Conservation (phyloP, 2,329 filamentous ascomycete species). For the Botrytis byssoidea region DNA sequence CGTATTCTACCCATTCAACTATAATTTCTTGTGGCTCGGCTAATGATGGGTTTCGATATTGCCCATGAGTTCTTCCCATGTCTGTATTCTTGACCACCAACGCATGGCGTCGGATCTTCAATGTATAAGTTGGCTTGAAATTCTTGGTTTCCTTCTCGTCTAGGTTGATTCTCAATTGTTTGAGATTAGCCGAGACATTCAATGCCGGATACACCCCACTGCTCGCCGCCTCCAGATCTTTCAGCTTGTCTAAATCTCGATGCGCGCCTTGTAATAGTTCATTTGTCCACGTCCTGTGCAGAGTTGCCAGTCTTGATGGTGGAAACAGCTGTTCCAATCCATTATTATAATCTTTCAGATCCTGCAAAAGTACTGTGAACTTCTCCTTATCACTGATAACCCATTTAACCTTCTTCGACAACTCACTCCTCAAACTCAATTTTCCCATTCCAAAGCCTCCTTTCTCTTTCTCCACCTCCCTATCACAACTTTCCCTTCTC, state of each 20-base stretch:
- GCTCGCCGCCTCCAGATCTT: constrained; percentile 45
- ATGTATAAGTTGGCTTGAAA: constrained; percentile 46
- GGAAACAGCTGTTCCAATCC: constrained; percentile 50
- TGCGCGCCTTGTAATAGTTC: constrained; percentile 48
- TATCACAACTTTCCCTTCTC: constrained; percentile 13
- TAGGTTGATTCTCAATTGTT: constrained; percentile 49
- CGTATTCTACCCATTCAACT: constrained; percentile 49
- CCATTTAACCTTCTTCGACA: constrained; percentile 44
- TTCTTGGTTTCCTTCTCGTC: constrained; percentile 43
- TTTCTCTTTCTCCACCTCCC: constrained; percentile 9
- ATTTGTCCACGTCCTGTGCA: constrained; percentile 48
- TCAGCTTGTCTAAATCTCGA: constrained; percentile 44
- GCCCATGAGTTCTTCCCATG: constrained; percentile 37
- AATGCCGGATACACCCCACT: constrained; percentile 46
- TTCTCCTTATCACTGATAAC: constrained; percentile 50
- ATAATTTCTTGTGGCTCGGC: constrained; percentile 38
- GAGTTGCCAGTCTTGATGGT: constrained; percentile 43
- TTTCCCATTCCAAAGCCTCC: constrained; percentile 15
- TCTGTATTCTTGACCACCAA: constrained; percentile 35
- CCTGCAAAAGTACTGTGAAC: constrained; percentile 43
- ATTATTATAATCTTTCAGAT: constrained; percentile 50
- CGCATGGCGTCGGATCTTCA: constrained; percentile 42
- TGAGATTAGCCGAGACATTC: constrained; percentile 45
- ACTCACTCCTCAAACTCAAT: constrained; percentile 28
- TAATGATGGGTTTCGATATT: constrained; percentile 40